Conservation (phyloP, 257 asterid species). For the Thymus quinquecostatus region DNA sequence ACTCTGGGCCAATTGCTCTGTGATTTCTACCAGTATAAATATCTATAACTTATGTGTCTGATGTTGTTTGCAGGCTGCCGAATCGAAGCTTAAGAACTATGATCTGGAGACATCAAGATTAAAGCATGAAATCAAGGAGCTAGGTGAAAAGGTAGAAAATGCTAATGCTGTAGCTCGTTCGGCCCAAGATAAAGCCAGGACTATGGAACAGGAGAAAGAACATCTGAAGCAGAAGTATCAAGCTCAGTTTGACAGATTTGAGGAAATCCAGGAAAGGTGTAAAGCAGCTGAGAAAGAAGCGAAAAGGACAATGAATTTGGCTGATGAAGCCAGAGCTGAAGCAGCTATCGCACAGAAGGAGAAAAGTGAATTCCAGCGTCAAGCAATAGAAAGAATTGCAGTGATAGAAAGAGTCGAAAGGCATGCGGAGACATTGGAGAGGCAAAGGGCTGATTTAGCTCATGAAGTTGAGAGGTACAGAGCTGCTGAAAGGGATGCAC, state of each 20-base stretch:
- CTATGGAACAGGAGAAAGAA: constrained; percentile 78
- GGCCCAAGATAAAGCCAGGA: constrained; percentile 75
- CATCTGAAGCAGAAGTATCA: constrained; percentile 83
- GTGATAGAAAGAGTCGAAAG: constrained; percentile 82
- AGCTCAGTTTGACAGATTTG: constrained; percentile 69
- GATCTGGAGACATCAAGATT: constrained; percentile 63
- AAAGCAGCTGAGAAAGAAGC: constrained; percentile 84
- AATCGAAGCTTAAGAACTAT: constrained; percentile 75
- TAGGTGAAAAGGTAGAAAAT: constrained; percentile 63
- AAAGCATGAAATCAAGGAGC: constrained; percentile 62
- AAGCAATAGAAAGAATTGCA: constrained; percentile 84
- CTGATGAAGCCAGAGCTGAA: constrained; percentile 91
- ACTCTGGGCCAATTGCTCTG: background rate
- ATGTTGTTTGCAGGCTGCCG: constrained; percentile 71
- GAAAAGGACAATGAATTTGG: constrained; percentile 81
- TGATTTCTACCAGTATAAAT: background rate
- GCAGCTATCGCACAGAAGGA: constrained; percentile 89
- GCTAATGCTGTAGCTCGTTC: constrained; percentile 62
- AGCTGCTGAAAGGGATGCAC: constrained; percentile 80
- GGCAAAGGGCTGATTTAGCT: constrained; percentile 62
- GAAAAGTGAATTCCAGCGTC: constrained; percentile 64
- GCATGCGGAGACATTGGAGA: constrained; percentile 65
- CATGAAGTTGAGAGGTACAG: constrained; percentile 55
- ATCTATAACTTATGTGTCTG: background rate
- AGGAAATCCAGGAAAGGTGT: constrained; percentile 81